Evolutionary conservation across 192 early-diverging fungal genomes (phyloP), one percentile per base, ranked within the genome.

Genomic region (Umbelopsis isabellina): DNA sequence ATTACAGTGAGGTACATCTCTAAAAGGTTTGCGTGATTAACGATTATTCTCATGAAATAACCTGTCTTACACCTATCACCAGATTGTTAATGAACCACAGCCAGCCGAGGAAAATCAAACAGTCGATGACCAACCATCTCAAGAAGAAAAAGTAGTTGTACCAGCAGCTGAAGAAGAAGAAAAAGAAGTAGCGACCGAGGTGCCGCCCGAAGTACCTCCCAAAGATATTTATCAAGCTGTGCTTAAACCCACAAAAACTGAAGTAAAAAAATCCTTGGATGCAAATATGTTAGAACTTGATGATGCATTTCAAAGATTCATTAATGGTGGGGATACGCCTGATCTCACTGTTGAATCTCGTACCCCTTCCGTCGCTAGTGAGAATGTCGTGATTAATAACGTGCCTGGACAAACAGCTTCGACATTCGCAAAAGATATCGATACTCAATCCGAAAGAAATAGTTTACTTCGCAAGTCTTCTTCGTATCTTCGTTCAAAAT

Each of bases 381-480:
- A 25, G 18, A 61, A 35, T 30, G 55, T 16, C 0, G 15, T 35
- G 55, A 27, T 27, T 4, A 30, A 61, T 4, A 33, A 22, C 18
- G 55, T n/a, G 33, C 12, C 27, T 12, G 55, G 33, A 12, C 55
- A 61, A 16, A 16, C 18, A n/a, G 13, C 16, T 25, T 35, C 55
- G 1, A 35, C 25, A 16, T 10, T 16, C 13, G 16, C 16, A 15
- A 61, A 61, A 13, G 55, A 35, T 41, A 6, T 6, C 61, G 30
- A 65, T 27, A 37, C 61, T 30, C 61, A 16, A 21, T 48, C 48
- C 25, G 67, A 49, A 30, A 33, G 27, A 9, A 51, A 51, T 9
- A 70, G 53, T 41, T 45, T 70, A 16, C 68, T 70, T 23, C 49
- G 68, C 6, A 49, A 41, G 12, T 70, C 68, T 7, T 70, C 68